These are phyloP conservation scores for Candida buenavistaensis DNA, from an alignment of 1,139 yeast genomes.

Conservation along the genomic window DNA sequence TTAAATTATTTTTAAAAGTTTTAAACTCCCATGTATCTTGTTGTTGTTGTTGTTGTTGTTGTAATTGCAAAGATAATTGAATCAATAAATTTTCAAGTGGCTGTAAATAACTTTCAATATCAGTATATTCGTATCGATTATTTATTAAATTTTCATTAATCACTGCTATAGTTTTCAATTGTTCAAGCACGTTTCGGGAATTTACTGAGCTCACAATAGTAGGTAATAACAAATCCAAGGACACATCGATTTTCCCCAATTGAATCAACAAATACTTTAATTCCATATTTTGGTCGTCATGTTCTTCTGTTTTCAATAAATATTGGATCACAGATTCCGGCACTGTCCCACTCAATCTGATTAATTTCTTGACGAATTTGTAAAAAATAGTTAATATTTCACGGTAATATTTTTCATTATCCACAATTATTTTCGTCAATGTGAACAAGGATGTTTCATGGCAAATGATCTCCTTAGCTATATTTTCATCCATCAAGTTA, in stretches of 20 bases:
- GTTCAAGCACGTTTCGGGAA: slow-evolving; percentile 18
- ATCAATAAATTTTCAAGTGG: slow-evolving; percentile 19
- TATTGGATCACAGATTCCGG: slow-evolving; percentile 1
- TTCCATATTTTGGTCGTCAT: slow-evolving; percentile 4
- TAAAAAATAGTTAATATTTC: slow-evolving; percentile 30
- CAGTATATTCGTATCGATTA: slow-evolving; percentile 12
- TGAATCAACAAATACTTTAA: slow-evolving; percentile 10
- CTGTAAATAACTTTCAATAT: slow-evolving; percentile 16
- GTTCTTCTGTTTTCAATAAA: slow-evolving; percentile 2
- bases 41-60: slow-evolving; percentile 8
- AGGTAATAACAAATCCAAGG: slow-evolving; percentile 1
- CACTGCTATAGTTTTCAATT: slow-evolving; percentile 33
- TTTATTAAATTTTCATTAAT: slow-evolving; percentile 13
- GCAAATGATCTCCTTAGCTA: slow-evolving; percentile 18
- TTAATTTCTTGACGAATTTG: slow-evolving; percentile 33
- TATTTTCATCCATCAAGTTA: slow-evolving; percentile 24
- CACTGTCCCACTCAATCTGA: slow-evolving; percentile 13
- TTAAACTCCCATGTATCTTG: slow-evolving; percentile 15
- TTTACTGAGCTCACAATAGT: slow-evolving; percentile 1
- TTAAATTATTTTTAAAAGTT: slow-evolving; percentile 31
- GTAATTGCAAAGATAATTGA: slow-evolving; percentile 9
- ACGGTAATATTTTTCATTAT: slow-evolving; percentile 37
- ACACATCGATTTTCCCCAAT: neutral
- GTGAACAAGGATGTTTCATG: slow-evolving; percentile 16
- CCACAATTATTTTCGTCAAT: slow-evolving; percentile 32